Evolutionary conservation across 345 rosid genomes (phyloP).

Genomic region (Boechera stricta): DNA sequence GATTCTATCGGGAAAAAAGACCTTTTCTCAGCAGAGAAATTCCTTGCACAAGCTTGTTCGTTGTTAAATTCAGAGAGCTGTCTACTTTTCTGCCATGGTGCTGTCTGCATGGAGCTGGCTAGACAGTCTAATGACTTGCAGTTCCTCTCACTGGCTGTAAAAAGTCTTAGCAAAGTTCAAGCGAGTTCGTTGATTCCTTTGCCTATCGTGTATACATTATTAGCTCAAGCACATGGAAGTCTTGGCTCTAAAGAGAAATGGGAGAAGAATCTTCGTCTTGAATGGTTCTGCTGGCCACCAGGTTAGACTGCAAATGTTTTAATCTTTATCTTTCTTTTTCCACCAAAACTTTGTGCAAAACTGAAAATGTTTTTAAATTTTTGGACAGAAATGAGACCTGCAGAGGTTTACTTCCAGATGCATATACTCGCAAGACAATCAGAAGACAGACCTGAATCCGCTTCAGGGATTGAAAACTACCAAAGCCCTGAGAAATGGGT

Average conservation of each 20-base stretch:
- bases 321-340: background rate
- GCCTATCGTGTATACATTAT: slow-evolving; percentile 70
- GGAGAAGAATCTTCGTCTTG: slow-evolving; percentile 77
- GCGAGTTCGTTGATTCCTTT: slow-evolving; percentile 52
- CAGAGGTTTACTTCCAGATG: slow-evolving; percentile 91
- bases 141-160: slow-evolving; percentile 64
- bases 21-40: slow-evolving; percentile 64
- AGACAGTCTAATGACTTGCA: slow-evolving; percentile 58
- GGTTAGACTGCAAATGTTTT: slow-evolving; percentile 47
- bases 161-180: slow-evolving; percentile 68
- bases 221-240: slow-evolving; percentile 95
- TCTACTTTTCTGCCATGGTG: slow-evolving; percentile 83
- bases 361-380: background rate
- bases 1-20: slow-evolving; percentile 58
- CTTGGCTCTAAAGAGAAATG: slow-evolving; percentile 74
- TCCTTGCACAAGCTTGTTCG: slow-evolving; percentile 67
- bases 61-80: slow-evolving; percentile 63
- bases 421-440: slow-evolving; percentile 74
- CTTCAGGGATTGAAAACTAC: slow-evolving; percentile 54
- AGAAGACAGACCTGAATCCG: slow-evolving; percentile 45
- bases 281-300: slow-evolving; percentile 97
- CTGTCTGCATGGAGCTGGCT: slow-evolving; percentile 74
- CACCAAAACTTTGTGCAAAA: background rate
- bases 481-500: slow-evolving; percentile 86
- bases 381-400: slow-evolving; percentile 82